phyloP scores from a whole-genome alignment of 768 basidiomycete genomes.

The Psilocybe sp. region DNA sequence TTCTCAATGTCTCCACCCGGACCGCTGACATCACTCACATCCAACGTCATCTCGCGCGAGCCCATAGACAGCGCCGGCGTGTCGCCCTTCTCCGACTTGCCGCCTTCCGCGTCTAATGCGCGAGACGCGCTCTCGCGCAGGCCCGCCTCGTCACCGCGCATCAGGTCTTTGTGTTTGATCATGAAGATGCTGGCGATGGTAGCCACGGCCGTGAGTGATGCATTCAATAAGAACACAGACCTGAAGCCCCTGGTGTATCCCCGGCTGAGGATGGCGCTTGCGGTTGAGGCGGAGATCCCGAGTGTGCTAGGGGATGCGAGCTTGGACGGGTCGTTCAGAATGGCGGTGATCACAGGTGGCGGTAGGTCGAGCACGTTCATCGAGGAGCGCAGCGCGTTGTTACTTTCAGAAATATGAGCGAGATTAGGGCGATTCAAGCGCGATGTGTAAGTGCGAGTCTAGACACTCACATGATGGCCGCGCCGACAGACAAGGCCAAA shows the following conservation, averaged over 20 bases:
- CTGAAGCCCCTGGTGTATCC: conserved; percentile 60
- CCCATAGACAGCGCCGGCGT: too few relatives aligned
- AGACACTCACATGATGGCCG: conserved; percentile 48
- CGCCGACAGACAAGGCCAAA: conserved; percentile 58
- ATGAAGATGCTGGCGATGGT: conserved; percentile 54
- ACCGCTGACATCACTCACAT: too few relatives aligned
- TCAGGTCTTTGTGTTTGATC: conserved; percentile 61
- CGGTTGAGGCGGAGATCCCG: conserved; percentile 34
- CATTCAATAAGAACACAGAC: conserved; percentile 59
- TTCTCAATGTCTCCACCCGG: too few relatives aligned
- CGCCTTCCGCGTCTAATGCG: not conserved
- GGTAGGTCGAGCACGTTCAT: conserved; percentile 38
- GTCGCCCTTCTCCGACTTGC: too few relatives aligned
- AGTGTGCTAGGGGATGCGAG: conserved; percentile 28
- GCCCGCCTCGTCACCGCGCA: conserved; percentile 51
- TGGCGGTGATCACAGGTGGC: conserved; percentile 31
- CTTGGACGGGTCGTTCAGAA: conserved; percentile 48
- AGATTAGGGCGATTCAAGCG: too few relatives aligned
- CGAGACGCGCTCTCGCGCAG: conserved; percentile 39
- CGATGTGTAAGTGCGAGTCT: too few relatives aligned
- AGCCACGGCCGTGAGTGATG: conserved; percentile 49
- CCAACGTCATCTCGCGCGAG: too few relatives aligned
- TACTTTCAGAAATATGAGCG: too few relatives aligned
- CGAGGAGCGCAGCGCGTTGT: conserved; percentile 44
- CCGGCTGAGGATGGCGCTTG: conserved; percentile 38